Percentiles rank a stretch among this genome's conserved stretches.
phyloP scores from a whole-genome alignment of 2,329 filamentous ascomycete genomes.

The Colletotrichum magnum region DNA sequence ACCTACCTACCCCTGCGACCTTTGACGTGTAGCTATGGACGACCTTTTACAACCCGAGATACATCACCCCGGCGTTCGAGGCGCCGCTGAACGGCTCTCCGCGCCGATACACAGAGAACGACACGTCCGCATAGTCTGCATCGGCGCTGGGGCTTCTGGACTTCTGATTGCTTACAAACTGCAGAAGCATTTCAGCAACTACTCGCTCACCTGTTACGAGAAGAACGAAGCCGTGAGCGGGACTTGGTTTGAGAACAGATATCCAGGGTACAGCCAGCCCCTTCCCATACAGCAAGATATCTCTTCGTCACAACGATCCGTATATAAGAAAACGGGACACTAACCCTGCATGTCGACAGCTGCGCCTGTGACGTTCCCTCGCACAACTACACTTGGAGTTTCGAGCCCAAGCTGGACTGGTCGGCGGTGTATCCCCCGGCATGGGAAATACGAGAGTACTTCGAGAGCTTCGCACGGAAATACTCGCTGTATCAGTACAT shows the following conservation, averaged over 20 bases:
- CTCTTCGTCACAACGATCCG: background rate
- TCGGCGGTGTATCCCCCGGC: constrained; percentile 60
- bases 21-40: constrained; percentile 15
- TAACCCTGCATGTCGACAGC: constrained; percentile 33
- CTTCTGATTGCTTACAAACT: constrained; percentile 64
- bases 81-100: constrained; percentile 16
- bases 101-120: constrained; percentile 34
- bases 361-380: constrained; percentile 66
- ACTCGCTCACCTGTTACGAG: constrained; percentile 59
- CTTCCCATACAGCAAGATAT: background rate
- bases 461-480: constrained; percentile 58
- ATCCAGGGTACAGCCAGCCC: constrained; percentile 51
- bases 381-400: constrained; percentile 66
- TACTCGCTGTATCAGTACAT: constrained; percentile 54
- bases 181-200: constrained; percentile 58
- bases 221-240: constrained; percentile 69
- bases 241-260: constrained; percentile 67
- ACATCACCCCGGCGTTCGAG: constrained; percentile 10
- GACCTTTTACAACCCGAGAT: constrained; percentile 18
- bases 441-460: constrained; percentile 61
- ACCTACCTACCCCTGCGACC: background rate
- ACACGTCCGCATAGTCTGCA: constrained; percentile 51
- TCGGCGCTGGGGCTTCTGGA: constrained; percentile 64
- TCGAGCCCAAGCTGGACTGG: constrained; percentile 71
- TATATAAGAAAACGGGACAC: background rate